Evolutionary conservation across 2,329 filamentous ascomycete species (phyloP).

Genomic region (Zasmidium citrigriseum): DNA sequence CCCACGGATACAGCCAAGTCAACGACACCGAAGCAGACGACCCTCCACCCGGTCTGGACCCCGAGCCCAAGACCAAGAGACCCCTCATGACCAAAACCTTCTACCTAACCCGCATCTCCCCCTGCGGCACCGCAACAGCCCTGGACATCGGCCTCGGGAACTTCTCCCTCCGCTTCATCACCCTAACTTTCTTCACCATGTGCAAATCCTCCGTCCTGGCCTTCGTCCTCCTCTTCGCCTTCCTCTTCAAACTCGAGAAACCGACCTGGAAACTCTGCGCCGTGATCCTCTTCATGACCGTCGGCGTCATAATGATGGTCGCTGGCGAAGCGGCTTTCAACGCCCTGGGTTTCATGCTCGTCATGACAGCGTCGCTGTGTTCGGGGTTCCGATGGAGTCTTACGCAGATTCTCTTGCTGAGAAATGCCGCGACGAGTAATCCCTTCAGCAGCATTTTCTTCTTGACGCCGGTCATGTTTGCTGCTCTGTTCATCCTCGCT

Average conservation of each 20-base stretch:
- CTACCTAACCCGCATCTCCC: conserved; percentile 87
- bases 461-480: conserved; percentile 95
- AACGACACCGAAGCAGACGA: conserved; percentile 14
- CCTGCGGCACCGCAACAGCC: conserved; percentile 88
- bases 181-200: conserved; percentile 98
- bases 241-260: conserved; percentile 85
- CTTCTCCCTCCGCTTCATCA: conserved; percentile 93
- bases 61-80: conserved; percentile 41
- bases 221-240: conserved; percentile 93
- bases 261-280: conserved; percentile 81
- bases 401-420: conserved; percentile 92
- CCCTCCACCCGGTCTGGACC: neutral
- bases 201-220: conserved; percentile 96
- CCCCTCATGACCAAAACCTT: conserved; percentile 82
- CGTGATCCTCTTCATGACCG: conserved; percentile 89
- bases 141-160: conserved; percentile 96
- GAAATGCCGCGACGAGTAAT: conserved; percentile 92
- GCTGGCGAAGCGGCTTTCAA: conserved; percentile 91
- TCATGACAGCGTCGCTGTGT: conserved; percentile 92
- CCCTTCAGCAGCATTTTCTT: conserved; percentile 97
- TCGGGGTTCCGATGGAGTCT: conserved; percentile 97
- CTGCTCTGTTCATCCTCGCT: conserved; percentile 76
- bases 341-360: conserved; percentile 80
- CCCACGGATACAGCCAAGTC: conserved; percentile 19
- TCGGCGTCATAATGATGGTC: conserved; percentile 97